A percentile compares a stretch with the other conserved stretches of the same genome.
Conservation (phyloP, 805 yeast genomes). For the Yarrowia porcina region DNA sequence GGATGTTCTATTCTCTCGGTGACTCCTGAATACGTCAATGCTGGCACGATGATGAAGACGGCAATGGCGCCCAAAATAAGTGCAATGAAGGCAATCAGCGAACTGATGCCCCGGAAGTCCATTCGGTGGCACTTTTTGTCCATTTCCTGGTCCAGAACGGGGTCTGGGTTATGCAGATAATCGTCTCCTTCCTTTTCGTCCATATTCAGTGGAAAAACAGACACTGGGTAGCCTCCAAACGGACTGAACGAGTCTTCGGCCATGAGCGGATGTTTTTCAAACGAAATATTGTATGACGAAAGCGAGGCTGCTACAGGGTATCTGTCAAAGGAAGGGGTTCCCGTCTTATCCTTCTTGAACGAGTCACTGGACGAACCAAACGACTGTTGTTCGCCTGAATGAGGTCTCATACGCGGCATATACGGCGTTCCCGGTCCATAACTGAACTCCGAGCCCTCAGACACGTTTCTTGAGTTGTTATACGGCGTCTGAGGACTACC, state of each 20-base stretch:
- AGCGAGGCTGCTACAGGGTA: slow-evolving; percentile 16
- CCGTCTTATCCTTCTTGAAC: background rate
- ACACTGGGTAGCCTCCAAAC: slow-evolving; percentile 95
- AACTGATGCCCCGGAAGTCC: slow-evolving; percentile 41
- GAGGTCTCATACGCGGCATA: background rate
- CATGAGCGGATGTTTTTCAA: slow-evolving; percentile 35
- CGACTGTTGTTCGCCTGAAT: background rate
- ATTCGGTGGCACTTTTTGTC: slow-evolving; percentile 45
- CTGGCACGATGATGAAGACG: slow-evolving; percentile 79
- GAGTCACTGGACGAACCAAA: slow-evolving; percentile 3
- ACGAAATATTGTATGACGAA: background rate
- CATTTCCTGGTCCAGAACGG: slow-evolving; percentile 81
- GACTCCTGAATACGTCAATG: slow-evolving; percentile 66
- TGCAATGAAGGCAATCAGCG: slow-evolving; percentile 44
- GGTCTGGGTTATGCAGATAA: slow-evolving; percentile 93
- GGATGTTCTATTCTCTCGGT: slow-evolving; percentile 68
- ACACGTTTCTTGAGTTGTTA: background rate
- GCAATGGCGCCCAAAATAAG: slow-evolving; percentile 61
- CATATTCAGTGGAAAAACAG: slow-evolving; percentile 81
- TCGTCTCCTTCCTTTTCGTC: slow-evolving; percentile 96
- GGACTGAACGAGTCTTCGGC: slow-evolving; percentile 47
- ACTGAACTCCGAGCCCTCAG: background rate
- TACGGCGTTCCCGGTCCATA: slow-evolving; percentile 9
- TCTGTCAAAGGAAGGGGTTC: slow-evolving; percentile 13
- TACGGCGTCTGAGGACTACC: background rate